These are phyloP conservation scores for Populus euphratica DNA, from an alignment of 345 rosid genomes.

Conservation along the genomic window DNA sequence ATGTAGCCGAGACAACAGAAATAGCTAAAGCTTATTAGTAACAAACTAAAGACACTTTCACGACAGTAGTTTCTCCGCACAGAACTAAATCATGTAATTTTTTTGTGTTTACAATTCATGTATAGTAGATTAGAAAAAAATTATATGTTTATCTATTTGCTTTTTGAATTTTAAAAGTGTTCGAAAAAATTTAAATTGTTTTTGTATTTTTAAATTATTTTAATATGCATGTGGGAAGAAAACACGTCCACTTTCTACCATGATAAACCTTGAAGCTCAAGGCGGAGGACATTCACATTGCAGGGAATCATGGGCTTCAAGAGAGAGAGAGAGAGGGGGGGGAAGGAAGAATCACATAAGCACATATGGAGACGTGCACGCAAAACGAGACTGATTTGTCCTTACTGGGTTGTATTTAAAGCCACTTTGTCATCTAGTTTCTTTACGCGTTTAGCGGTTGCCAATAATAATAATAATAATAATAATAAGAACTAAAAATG, in stretches of 20 bases:
- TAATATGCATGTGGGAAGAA: background rate
- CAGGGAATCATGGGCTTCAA: background rate
- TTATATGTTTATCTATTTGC: no score
- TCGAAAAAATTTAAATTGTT: no score
- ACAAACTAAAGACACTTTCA: no score
- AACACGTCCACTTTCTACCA: background rate
- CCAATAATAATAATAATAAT: background rate
- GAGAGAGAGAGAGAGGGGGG: background rate
- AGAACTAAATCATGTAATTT: no score
- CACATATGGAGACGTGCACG: slow-evolving; percentile 50
- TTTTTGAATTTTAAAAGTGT: no score
- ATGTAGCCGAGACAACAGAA: no score
- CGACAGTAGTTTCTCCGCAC: no score
- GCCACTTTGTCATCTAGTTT: slow-evolving; percentile 38
- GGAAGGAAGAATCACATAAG: background rate
- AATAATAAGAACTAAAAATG: background rate
- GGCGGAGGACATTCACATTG: background rate
- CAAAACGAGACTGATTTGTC: slow-evolving; percentile 57
- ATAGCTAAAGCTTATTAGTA: no score
- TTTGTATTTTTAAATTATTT: no score
- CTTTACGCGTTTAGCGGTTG: slow-evolving; percentile 43
- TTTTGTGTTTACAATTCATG: no score
- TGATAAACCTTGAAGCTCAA: background rate
- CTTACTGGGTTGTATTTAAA: slow-evolving; percentile 26
- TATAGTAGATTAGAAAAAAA: no score